These are phyloP conservation scores for Penicillium italicum DNA, from an alignment of 2,329 filamentous ascomycete genomes.

Conservation along the genomic window DNA sequence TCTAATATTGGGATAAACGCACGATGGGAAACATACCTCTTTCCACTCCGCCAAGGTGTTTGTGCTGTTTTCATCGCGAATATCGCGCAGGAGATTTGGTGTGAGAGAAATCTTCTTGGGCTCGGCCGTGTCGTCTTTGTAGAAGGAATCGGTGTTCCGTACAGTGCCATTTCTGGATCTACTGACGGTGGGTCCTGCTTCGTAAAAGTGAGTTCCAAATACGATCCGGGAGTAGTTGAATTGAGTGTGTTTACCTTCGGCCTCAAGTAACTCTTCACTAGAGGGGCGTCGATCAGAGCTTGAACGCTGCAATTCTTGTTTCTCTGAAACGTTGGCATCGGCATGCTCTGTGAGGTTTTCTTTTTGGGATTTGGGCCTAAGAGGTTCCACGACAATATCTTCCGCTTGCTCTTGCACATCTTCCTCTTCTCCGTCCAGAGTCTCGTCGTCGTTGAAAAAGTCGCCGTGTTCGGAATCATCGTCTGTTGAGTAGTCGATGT, in stretches of 20 bases:
- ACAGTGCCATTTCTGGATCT: slow-evolving; percentile 79
- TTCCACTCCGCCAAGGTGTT: slow-evolving; percentile 32
- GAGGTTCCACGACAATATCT: slow-evolving; percentile 44
- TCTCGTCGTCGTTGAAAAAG: slow-evolving; percentile 47
- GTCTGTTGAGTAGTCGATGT: slow-evolving; percentile 78
- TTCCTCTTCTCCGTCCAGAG: slow-evolving; percentile 39
- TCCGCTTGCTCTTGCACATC: slow-evolving; percentile 35
- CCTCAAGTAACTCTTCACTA: slow-evolving; percentile 65
- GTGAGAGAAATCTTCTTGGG: slow-evolving; percentile 97
- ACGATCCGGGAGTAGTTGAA: background rate
- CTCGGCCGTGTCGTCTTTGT: slow-evolving; percentile 91
- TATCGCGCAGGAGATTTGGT: slow-evolving; percentile 84
- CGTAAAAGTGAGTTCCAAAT: slow-evolving; percentile 16
- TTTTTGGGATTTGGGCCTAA: slow-evolving; percentile 42
- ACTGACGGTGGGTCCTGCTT: slow-evolving; percentile 34
- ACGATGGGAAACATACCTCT: slow-evolving; percentile 33
- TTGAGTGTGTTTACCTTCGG: slow-evolving; percentile 35
- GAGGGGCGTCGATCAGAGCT: slow-evolving; percentile 45
- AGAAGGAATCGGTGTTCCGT: slow-evolving; percentile 92
- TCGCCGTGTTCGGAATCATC: slow-evolving; percentile 61
- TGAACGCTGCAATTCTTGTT: slow-evolving; percentile 26
- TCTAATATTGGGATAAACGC: background rate
- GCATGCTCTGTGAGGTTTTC: slow-evolving; percentile 30
- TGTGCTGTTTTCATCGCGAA: slow-evolving; percentile 27
- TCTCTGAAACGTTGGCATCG: slow-evolving; percentile 20